Conservation (phyloP, 345 rosid genomes). For the Odontarrhena argentea region DNA sequence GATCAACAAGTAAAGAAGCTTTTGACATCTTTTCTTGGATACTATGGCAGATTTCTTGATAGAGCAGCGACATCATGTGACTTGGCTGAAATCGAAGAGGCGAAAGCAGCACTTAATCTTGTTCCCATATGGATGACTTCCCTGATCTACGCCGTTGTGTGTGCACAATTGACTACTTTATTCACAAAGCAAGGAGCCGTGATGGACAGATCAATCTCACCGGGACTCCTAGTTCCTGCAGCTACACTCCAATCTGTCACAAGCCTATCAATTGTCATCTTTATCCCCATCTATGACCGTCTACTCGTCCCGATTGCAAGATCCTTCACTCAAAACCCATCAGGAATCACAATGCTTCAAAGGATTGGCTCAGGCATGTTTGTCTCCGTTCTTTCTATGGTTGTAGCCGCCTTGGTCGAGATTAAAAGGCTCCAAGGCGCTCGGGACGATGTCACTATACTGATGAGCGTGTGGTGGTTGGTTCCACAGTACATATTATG, state of each 20-base stretch:
- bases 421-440: slow-evolving; percentile 44
- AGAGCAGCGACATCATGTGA: no score
- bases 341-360: slow-evolving; percentile 70
- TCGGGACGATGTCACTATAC: slow-evolving; percentile 37
- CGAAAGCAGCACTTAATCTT: slow-evolving; percentile 42
- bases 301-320: slow-evolving; percentile 57
- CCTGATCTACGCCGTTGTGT: slow-evolving; percentile 38
- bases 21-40: no score
- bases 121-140: slow-evolving; percentile 48
- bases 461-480: slow-evolving; percentile 55
- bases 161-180: slow-evolving; percentile 47
- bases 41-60: no score
- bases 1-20: no score
- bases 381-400: slow-evolving; percentile 41
- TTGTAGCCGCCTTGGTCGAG: slow-evolving; percentile 44
- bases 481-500: slow-evolving; percentile 48
- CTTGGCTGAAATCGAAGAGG: slow-evolving; percentile 47
- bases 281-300: slow-evolving; percentile 19
- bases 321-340: slow-evolving; percentile 49
- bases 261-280: slow-evolving; percentile 36
- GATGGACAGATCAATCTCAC: slow-evolving; percentile 42
- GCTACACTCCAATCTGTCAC: slow-evolving; percentile 45
- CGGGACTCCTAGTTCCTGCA: slow-evolving; percentile 40
- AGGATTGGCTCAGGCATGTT: slow-evolving; percentile 50
- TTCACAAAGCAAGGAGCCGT: slow-evolving; percentile 52